phyloP scores from a whole-genome alignment of 2,329 filamentous ascomycete genomes.

The Fusarium camptoceras region DNA sequence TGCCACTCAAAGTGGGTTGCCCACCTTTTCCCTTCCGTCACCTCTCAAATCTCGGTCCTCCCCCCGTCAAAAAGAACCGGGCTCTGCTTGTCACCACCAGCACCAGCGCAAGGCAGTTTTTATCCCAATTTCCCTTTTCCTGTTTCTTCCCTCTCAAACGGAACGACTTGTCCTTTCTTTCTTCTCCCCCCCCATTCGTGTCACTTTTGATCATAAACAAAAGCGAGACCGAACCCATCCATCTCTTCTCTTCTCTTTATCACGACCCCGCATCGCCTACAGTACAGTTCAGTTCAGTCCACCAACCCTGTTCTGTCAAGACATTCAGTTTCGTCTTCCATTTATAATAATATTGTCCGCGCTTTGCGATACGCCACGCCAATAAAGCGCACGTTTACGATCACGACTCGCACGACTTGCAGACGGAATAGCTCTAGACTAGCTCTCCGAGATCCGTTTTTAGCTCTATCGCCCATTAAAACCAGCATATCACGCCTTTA shows the following conservation, averaged over 20 bases:
- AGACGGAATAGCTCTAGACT: slow-evolving; percentile 17
- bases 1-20: slow-evolving; percentile 42
- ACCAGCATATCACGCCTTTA: background rate
- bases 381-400: slow-evolving; percentile 33
- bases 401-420: slow-evolving; percentile 34
- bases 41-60: slow-evolving; percentile 38
- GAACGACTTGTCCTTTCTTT: slow-evolving; percentile 14
- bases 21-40: slow-evolving; percentile 41
- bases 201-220: slow-evolving; percentile 18
- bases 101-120: slow-evolving; percentile 35
- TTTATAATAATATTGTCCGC: slow-evolving; percentile 29
- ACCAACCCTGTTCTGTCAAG: slow-evolving; percentile 30
- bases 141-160: slow-evolving; percentile 19
- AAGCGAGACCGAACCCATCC: background rate
- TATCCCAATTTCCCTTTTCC: slow-evolving; percentile 35
- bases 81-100: slow-evolving; percentile 41
- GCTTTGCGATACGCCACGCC: slow-evolving; percentile 28
- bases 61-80: slow-evolving; percentile 42
- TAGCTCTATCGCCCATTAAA: slow-evolving; percentile 7
- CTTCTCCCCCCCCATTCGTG: slow-evolving; percentile 1
- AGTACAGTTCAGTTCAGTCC: slow-evolving; percentile 16
- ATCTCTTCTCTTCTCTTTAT: slow-evolving; percentile 20
- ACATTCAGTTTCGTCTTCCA: slow-evolving; percentile 2
- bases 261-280: slow-evolving; percentile 38
- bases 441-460: slow-evolving; percentile 14